Evolutionary conservation across 495 filamentous ascomycete genomes (phyloP).

Genomic region (Penicillium verhagenii): DNA sequence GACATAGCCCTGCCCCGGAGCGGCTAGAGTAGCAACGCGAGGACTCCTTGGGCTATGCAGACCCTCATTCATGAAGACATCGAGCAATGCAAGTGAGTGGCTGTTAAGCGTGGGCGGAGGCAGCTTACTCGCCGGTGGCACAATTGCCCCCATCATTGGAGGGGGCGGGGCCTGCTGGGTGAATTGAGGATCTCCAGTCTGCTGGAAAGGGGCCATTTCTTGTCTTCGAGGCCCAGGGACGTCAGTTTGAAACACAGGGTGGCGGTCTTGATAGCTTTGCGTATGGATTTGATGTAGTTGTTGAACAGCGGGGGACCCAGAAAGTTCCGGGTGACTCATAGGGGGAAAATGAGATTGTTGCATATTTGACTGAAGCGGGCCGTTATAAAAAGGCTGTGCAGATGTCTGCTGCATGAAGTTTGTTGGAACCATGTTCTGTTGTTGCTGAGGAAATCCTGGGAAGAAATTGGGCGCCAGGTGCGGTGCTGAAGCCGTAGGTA

Average conservation of each 20-base stretch:
- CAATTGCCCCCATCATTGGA: constrained; percentile 42
- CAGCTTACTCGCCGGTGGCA: constrained; percentile 56
- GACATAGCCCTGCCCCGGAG: constrained; percentile 16
- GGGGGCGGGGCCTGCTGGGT: constrained; percentile 39
- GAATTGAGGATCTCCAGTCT: constrained; percentile 52
- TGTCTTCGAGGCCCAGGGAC: constrained; percentile 15
- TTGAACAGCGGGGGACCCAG: constrained; percentile 15
- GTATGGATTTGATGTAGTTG: constrained; percentile 13
- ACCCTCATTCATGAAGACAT: constrained; percentile 57
- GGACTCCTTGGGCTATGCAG: constrained; percentile 32
- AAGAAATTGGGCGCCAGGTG: constrained; percentile 42
- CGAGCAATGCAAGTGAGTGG: constrained; percentile 63
- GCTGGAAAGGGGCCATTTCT: constrained; percentile 49
- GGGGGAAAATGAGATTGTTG: constrained; percentile 13
- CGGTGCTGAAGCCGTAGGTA: constrained; percentile 40
- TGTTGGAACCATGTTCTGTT: constrained; percentile 22
- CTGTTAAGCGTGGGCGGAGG: constrained; percentile 61
- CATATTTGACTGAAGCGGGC: constrained; percentile 6
- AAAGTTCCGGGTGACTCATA: constrained; percentile 10
- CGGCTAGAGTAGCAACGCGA: constrained; percentile 31
- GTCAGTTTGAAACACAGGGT: constrained; percentile 12
- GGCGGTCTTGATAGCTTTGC: constrained; percentile 8
- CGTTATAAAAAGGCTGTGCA: constrained; percentile 17
- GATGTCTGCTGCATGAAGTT: constrained; percentile 24
- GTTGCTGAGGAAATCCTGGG: constrained; percentile 38